phyloP scores from a whole-genome alignment of 202 grass and related monocot species.

The Eragrostis tef region DNA sequence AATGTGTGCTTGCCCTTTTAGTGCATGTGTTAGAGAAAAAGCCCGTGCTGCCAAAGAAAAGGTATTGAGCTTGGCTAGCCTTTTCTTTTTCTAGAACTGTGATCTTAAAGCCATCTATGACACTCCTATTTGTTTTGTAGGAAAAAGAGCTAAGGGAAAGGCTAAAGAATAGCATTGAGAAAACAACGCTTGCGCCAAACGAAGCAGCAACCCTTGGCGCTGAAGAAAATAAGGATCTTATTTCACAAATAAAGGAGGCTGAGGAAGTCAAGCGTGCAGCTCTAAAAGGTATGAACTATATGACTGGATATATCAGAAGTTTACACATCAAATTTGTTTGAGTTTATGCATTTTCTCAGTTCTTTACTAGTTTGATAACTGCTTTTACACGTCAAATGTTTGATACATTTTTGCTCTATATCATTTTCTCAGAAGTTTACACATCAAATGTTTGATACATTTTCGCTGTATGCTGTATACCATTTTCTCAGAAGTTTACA shows the following conservation, averaged over 20 bases:
- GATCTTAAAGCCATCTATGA: conserved; percentile 20
- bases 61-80: conserved; percentile 31
- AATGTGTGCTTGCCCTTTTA: conserved; percentile 5
- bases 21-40: conserved; percentile 43
- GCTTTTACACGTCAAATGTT: conserved; percentile 20
- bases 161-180: conserved; percentile 59
- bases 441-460: conserved; percentile 10
- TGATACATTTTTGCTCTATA: conserved; percentile 15
- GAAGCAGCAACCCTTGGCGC: conserved; percentile 43
- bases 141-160: conserved; percentile 78
- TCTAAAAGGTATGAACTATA: conserved; percentile 50
- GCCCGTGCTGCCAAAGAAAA: conserved; percentile 44
- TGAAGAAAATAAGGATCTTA: conserved; percentile 63
- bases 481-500: neutral
- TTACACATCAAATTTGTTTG: conserved; percentile 20
- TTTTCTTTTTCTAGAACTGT: conserved; percentile 21
- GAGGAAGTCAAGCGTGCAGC: conserved; percentile 63
- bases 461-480: neutral
- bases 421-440: neutral
- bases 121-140: conserved; percentile 50
- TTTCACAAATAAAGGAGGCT: conserved; percentile 70
- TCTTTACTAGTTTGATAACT: conserved; percentile 27
- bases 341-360: conserved; percentile 34
- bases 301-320: conserved; percentile 27
- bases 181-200: conserved; percentile 47